Evolutionary conservation across 306 rosid species (phyloP).

Genomic region (Cucurbita pepo): DNA sequence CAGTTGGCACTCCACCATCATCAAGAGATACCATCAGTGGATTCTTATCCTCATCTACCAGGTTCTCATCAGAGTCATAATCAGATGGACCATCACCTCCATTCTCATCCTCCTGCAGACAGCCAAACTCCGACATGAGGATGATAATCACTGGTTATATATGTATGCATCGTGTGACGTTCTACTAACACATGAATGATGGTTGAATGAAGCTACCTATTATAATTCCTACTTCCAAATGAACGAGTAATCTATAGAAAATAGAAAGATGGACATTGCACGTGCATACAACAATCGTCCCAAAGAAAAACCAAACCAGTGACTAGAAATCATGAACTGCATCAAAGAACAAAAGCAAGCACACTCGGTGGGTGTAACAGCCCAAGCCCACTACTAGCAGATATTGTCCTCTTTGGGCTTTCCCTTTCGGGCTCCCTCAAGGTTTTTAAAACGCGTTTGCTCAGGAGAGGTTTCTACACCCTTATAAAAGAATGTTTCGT

Average conservation of each 20-base stretch:
- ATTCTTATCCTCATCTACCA: constrained; percentile 46
- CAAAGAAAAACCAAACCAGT: not conserved
- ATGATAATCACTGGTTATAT: not conserved
- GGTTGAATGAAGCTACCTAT: not conserved
- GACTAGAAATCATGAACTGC: not conserved
- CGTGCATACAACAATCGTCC: not conserved
- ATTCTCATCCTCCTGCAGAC: constrained; percentile 52
- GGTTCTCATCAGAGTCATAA: constrained; percentile 63
- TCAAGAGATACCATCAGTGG: constrained; percentile 72
- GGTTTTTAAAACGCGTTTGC: no score
- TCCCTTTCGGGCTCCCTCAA: no score
- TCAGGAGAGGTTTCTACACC: no score
- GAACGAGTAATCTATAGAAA: not conserved
- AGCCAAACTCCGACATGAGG: constrained; percentile 1
- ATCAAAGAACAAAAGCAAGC: not conserved
- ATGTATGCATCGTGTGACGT: not conserved
- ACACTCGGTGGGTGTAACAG: no score
- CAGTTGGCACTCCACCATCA: constrained; percentile 50
- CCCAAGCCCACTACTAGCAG: no score
- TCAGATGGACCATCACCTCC: constrained; percentile 34
- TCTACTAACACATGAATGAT: not conserved
- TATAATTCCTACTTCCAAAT: not conserved
- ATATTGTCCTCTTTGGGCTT: no score
- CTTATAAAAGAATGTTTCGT: no score
- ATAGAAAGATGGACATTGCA: not conserved